These are phyloP conservation scores for Lumnitzera littorea DNA, from an alignment of 345 rosid species.

Conservation along the genomic window DNA sequence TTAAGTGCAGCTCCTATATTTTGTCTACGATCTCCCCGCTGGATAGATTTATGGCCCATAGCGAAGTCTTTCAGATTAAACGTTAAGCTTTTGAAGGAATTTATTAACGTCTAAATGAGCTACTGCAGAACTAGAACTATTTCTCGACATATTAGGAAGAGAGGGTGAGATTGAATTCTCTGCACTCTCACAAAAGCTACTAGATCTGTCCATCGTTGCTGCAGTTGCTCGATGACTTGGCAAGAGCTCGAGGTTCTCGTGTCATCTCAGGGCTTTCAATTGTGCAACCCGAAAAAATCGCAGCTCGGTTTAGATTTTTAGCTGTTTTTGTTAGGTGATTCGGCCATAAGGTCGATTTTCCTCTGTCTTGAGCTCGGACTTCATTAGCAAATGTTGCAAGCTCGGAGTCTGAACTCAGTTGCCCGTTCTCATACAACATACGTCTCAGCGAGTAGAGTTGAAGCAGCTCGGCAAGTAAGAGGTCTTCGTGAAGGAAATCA, in stretches of 20 bases:
- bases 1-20: too few species aligned
- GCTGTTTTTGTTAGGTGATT: too few species aligned
- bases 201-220: conserved; percentile 71
- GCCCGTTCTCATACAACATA: too few species aligned
- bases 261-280: conserved; percentile 74
- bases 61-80: conserved; percentile 72
- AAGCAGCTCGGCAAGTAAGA: too few species aligned
- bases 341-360: too few species aligned
- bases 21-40: conserved; percentile 35
- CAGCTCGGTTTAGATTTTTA: too few species aligned
- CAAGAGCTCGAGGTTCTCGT: background rate
- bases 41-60: conserved; percentile 68
- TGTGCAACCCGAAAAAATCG: too few species aligned
- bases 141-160: conserved; percentile 58
- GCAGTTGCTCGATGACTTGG: conserved; percentile 52
- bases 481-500: too few species aligned
- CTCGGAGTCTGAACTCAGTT: too few species aligned
- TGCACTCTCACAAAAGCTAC: conserved; percentile 74
- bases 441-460: too few species aligned
- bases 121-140: conserved; percentile 32
- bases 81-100: conserved; percentile 62
- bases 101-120: conserved; percentile 55
- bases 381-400: too few species aligned
- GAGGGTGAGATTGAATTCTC: conserved; percentile 67
- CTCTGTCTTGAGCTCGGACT: too few species aligned